Evolutionary conservation across 1,139 yeast genomes (phyloP).

Genomic region (Geotrichum siamense): DNA sequence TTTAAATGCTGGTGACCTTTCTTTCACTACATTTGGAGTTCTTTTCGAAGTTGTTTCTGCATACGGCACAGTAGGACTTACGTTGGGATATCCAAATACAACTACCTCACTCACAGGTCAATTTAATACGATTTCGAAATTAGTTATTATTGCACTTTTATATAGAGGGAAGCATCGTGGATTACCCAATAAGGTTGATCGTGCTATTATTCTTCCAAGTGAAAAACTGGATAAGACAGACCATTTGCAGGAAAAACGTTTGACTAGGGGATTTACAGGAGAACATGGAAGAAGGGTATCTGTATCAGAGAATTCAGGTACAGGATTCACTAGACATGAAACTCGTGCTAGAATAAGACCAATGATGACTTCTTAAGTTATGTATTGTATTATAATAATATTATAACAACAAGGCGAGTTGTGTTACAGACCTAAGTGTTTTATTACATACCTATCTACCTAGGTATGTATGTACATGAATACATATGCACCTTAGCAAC

Average conservation of each 20-base stretch:
- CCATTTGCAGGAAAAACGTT: slow-evolving; percentile 32
- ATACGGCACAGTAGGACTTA: slow-evolving; percentile 90
- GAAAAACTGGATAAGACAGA: slow-evolving; percentile 65
- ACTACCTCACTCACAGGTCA: slow-evolving; percentile 66
- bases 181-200: slow-evolving; percentile 82
- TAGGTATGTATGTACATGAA: no score
- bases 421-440: no score
- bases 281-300: no score
- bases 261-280: no score
- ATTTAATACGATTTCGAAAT: slow-evolving; percentile 66
- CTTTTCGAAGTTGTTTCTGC: slow-evolving; percentile 90
- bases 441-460: no score
- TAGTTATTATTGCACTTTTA: slow-evolving; percentile 83
- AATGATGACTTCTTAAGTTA: no score
- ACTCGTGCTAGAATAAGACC: no score
- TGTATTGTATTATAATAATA: no score
- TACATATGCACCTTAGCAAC: no score
- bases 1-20: slow-evolving; percentile 33
- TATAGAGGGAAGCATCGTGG: slow-evolving; percentile 97
- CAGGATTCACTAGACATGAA: no score
- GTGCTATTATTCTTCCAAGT: slow-evolving; percentile 85
- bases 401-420: no score
- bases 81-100: slow-evolving; percentile 68
- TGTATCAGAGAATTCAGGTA: no score
- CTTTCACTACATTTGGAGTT: slow-evolving; percentile 60